Evolutionary conservation across 129 eudicot genomes (phyloP).

Genomic region (Flaveria robusta): DNA sequence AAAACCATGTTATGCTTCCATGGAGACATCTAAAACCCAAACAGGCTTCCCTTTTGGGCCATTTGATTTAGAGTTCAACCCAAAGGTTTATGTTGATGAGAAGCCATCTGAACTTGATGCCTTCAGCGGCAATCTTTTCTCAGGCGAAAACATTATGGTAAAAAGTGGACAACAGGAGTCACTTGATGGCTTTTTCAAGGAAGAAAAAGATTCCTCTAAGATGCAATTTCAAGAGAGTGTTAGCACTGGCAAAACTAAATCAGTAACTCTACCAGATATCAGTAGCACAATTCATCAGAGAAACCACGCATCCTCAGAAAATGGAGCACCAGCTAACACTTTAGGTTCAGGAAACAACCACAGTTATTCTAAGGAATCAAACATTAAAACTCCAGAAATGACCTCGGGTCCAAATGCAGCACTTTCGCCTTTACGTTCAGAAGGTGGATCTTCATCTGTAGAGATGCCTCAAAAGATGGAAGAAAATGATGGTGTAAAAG

Average conservation of each 20-base stretch:
- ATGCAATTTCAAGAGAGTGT: constrained; percentile 32
- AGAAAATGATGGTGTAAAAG: constrained; percentile 21
- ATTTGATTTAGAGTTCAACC: constrained; percentile 23
- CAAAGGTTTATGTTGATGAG: constrained; percentile 21
- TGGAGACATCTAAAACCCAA: constrained; percentile 33
- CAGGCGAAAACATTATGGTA: constrained; percentile 24
- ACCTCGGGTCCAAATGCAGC: constrained; percentile 22
- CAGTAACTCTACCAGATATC: constrained; percentile 29
- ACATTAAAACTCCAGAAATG: constrained; percentile 43
- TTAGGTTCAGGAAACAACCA: constrained; percentile 37
- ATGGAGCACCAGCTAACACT: constrained; percentile 21
- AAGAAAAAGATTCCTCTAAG: constrained; percentile 20
- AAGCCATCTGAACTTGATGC: constrained; percentile 29
- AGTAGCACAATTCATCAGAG: constrained; percentile 37
- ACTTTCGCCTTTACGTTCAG: constrained; percentile 38
- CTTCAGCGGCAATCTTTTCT: constrained; percentile 33
- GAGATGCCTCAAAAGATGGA: constrained; percentile 39
- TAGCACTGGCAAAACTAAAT: constrained; percentile 28
- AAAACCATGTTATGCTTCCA: constrained; percentile 33
- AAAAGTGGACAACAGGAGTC: constrained; percentile 27
- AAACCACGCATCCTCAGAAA: constrained; percentile 45
- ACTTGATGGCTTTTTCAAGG: constrained; percentile 22
- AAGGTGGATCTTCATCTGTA: constrained; percentile 44
- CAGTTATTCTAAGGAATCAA: constrained; percentile 35
- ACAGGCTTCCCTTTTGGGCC: constrained; percentile 24